These are phyloP conservation scores for Malus hybrid DNA, from an alignment of 331 rosid genomes.

Conservation along the genomic window DNA sequence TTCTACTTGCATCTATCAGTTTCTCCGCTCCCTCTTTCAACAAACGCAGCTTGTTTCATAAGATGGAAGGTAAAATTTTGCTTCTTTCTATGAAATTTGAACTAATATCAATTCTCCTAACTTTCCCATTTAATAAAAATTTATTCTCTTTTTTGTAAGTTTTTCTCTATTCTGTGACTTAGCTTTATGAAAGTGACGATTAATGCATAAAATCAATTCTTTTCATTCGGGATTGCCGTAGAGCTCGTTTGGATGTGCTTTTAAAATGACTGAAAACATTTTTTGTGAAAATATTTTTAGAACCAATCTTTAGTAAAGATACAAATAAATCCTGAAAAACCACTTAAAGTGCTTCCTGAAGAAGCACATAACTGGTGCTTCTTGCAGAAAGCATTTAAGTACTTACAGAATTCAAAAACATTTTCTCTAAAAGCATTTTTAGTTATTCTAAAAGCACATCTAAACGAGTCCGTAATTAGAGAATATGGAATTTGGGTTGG, in stretches of 20 bases:
- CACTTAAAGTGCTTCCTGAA: too few species aligned
- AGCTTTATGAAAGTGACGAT: neutral
- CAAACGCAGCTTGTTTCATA: neutral
- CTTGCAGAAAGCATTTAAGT: too few species aligned
- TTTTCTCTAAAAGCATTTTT: too few species aligned
- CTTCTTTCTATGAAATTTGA: neutral
- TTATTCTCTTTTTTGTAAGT: neutral
- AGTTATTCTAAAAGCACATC: too few species aligned
- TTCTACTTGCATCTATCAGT: neutral
- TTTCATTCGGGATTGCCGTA: neutral
- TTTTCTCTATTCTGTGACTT: neutral
- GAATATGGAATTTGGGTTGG: neutral
- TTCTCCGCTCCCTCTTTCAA: neutral
- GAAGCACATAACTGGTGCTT: too few species aligned
- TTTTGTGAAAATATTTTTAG: too few species aligned
- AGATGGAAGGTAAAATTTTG: conserved; percentile 1
- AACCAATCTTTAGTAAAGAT: too few species aligned
- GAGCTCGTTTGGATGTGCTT: too few species aligned
- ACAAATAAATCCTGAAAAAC: too few species aligned
- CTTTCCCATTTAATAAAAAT: neutral
- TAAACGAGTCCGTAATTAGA: neutral
- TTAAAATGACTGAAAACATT: too few species aligned
- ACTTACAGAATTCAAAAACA: too few species aligned
- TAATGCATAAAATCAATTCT: neutral
- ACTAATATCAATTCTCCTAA: neutral